phyloP scores from a whole-genome alignment of 495 filamentous ascomycete genomes.

The Copromyces sp. region DNA sequence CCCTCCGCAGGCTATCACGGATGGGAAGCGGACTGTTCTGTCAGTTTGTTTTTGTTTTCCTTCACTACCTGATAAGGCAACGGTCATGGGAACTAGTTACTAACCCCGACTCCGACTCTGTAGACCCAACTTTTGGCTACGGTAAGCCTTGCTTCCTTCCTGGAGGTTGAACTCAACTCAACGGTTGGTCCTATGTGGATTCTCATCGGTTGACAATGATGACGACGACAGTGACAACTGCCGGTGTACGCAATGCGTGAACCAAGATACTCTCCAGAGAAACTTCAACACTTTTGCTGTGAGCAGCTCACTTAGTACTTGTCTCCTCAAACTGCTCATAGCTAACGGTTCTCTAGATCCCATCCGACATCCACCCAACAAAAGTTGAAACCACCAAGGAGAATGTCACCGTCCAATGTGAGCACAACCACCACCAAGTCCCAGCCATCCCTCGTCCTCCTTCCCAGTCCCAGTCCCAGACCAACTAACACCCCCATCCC shows the following conservation, averaged over 20 bases:
- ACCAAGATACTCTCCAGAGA: constrained; percentile 69
- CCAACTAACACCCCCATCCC: not conserved
- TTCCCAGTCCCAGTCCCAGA: not conserved
- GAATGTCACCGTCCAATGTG: constrained; percentile 37
- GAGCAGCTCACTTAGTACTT: not conserved
- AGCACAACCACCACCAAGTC: not conserved
- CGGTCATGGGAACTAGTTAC: not conserved
- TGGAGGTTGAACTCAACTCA: not conserved
- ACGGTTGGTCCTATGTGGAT: not conserved
- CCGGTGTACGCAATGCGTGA: constrained; percentile 60
- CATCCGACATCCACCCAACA: constrained; percentile 37
- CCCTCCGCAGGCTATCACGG: not conserved
- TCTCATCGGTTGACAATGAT: not conserved
- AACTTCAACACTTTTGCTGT: constrained; percentile 56
- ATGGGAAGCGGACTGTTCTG: not conserved
- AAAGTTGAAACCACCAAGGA: constrained; percentile 18
- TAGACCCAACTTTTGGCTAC: constrained; percentile 26
- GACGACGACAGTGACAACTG: constrained; percentile 62
- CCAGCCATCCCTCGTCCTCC: not conserved
- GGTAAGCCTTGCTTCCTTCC: constrained; percentile 17
- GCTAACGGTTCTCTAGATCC: constrained; percentile 31
- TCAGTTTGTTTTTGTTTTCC: not conserved
- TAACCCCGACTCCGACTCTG: not conserved
- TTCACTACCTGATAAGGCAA: not conserved
- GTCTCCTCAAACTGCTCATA: not conserved